Evolutionary conservation across 1,284 basidiomycete species (phyloP).

Genomic region (Ceratobasidium sp.): DNA sequence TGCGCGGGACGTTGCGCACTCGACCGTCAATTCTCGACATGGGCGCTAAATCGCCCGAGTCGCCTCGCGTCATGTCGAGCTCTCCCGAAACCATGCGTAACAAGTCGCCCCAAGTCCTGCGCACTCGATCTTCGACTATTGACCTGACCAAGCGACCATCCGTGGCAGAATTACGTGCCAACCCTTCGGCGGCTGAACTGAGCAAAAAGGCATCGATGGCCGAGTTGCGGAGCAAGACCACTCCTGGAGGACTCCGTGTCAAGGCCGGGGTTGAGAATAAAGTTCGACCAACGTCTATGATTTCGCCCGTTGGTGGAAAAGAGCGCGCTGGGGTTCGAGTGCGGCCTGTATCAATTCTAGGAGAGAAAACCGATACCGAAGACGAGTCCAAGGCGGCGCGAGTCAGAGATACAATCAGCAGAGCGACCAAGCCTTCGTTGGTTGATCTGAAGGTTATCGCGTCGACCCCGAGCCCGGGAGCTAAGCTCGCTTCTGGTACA

Average conservation of each 20-base stretch:
- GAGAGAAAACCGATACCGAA: not conserved
- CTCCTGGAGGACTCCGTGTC: constrained; percentile 10
- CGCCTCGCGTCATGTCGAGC: not conserved
- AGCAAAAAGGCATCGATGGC: constrained; percentile 4
- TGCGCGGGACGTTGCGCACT: constrained; percentile 7
- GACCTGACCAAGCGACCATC: too few species aligned
- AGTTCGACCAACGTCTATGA: constrained; percentile 24
- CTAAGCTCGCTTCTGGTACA: not conserved
- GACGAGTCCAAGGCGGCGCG: not conserved
- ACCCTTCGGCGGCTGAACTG: not conserved
- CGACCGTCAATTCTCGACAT: constrained; percentile 7
- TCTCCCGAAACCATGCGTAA: not conserved
- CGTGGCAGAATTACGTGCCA: not conserved
- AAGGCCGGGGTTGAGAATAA: constrained; percentile 20
- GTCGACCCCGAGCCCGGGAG: not conserved
- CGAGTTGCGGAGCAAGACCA: constrained; percentile 15
- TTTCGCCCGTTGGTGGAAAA: not conserved
- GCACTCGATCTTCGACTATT: too few species aligned
- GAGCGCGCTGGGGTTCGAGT: constrained; percentile 5
- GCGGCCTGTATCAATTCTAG: constrained; percentile 14
- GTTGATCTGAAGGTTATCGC: not conserved
- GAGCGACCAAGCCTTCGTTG: not conserved
- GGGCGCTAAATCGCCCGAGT: constrained; percentile 18
- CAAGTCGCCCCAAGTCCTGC: constrained; percentile 16
- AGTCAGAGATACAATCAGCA: constrained; percentile 5